phyloP scores from a whole-genome alignment of 2,329 filamentous ascomycete genomes.

The Cladobotryum mycophilum region DNA sequence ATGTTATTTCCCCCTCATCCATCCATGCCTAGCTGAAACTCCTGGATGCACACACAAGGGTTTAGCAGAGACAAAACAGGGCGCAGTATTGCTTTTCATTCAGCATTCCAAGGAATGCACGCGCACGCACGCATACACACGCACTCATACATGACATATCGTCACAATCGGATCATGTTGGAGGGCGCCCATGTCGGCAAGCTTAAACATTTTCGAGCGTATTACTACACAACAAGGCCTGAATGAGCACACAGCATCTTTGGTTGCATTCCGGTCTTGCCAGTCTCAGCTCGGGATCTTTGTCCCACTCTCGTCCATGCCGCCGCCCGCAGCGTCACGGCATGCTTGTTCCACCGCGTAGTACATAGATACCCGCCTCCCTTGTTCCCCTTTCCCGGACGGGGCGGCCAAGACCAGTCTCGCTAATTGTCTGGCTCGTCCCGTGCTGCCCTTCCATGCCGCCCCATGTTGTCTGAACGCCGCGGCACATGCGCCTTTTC shows the following conservation, averaged over 20 bases:
- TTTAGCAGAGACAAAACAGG: no score
- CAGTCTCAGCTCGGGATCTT: neutral
- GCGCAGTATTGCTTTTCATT: no score
- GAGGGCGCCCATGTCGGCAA: neutral
- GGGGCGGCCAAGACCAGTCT: neutral
- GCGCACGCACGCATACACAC: no score
- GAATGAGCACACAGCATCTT: no score
- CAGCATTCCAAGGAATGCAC: no score
- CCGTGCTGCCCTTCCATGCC: conserved; percentile 4
- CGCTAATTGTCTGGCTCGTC: conserved; percentile 6
- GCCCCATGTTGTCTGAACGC: conserved; percentile 2
- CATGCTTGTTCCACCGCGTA: neutral
- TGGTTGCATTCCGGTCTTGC: neutral
- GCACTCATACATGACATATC: neutral
- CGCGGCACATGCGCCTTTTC: conserved; percentile 7
- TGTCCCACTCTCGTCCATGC: neutral
- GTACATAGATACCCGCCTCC: neutral
- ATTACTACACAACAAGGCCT: no score
- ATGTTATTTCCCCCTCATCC: no score
- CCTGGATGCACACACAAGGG: no score
- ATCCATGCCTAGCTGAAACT: no score
- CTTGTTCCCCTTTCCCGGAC: neutral
- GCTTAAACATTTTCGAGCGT: neutral
- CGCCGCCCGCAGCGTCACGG: neutral
- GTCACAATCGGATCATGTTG: neutral